These are phyloP conservation scores for Aspergillus pseudoterreus DNA, from an alignment of 2,329 filamentous ascomycete genomes.

Conservation along the genomic window DNA sequence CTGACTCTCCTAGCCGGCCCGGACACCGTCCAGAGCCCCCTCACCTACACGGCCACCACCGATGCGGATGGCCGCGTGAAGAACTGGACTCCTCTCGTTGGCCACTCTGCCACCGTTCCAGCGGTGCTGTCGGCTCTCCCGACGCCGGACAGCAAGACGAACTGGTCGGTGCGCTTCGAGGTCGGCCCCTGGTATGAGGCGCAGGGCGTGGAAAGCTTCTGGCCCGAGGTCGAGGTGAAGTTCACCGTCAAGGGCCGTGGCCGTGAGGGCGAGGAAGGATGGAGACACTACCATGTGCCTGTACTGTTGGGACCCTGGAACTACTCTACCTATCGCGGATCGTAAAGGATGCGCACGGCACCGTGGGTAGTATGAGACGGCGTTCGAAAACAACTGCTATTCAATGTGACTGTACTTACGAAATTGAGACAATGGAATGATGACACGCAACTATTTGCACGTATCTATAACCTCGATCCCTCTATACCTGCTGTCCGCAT, in stretches of 20 bases:
- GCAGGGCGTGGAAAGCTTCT: conserved; percentile 47
- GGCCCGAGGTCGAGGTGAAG: conserved; percentile 49
- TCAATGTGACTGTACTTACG: neutral
- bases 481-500: neutral
- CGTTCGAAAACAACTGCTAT: neutral
- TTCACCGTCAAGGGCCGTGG: conserved; percentile 46
- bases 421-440: neutral
- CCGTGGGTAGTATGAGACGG: neutral
- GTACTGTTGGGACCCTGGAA: conserved; percentile 49
- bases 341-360: conserved; percentile 24
- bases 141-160: conserved; percentile 35
- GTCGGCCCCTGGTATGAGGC: conserved; percentile 47
- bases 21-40: conserved; percentile 20
- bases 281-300: conserved; percentile 51
- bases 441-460: neutral
- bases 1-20: conserved; percentile 50
- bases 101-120: conserved; percentile 21
- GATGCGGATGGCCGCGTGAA: conserved; percentile 46
- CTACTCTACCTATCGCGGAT: conserved; percentile 50
- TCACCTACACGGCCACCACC: conserved; percentile 38
- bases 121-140: conserved; percentile 33
- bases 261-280: conserved; percentile 38
- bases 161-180: conserved; percentile 45
- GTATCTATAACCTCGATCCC: too few species aligned
- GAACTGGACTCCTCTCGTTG: conserved; percentile 34